Evolutionary conservation across 495 filamentous ascomycete species (phyloP), one percentile per base, ranked within the genome.

Genomic region (Neurospora sp.): DNA sequence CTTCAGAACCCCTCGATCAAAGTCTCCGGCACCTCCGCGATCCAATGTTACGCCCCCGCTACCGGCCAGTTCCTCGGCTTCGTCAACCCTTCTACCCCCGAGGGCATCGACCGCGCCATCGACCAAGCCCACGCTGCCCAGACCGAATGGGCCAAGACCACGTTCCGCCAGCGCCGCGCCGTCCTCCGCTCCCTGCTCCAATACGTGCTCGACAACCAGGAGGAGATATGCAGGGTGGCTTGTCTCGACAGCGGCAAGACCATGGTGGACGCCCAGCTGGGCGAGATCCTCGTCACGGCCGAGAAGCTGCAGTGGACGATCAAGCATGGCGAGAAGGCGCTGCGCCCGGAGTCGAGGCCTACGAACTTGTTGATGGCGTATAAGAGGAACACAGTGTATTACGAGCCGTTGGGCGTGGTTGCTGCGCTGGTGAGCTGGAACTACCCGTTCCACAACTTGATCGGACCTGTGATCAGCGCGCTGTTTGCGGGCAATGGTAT

Each of bases 201-300:
- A 83, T 90, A 88, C 73, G 86, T 98, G 27, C 88, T 99, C 71
- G 92, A 97, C 71, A 92, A 98, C 81, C 94, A 97, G 80, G 92
- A 97, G 70, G 84, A 88, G 40, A 96, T 99, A 74, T 94, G 92
- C 71, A 88, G 88, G 16, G 89, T 92, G 31, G 94, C 94, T 69
- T 98, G 94, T 78, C 85, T 97, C 18, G 96, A 99, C 83, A 96
- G 93, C n/a, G 96, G 96, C 69, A 99, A 99, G 83, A 97, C 96
- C 6, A 92, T 93, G 84, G 89, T 98, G 38, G 96, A 99, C 79
- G 95, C 94, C 10, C 89, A 90, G 42, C 89, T 99, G 44, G 96
- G 96, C 40, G 96, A 99, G 85, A 94, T 98, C 71, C 86, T 99
- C 68, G 93, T 97, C 8, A 97, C 95, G 12, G 88, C 88, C 0